A percentile compares a stretch with the other conserved stretches of the same genome.
Conservation (phyloP, 441 rosid genomes). For the Corymbia citriodora region DNA sequence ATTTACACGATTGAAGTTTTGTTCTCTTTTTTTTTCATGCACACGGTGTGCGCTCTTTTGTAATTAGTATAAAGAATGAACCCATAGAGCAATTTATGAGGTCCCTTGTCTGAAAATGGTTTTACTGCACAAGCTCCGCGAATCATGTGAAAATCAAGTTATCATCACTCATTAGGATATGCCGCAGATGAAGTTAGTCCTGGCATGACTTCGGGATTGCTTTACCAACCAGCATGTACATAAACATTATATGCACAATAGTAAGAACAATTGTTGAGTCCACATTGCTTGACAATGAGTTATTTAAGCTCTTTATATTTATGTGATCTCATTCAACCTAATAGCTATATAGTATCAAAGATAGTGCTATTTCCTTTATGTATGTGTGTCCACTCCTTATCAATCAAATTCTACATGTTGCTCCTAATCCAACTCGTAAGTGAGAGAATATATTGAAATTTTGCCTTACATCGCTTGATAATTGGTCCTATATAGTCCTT, state of each 20-base stretch:
- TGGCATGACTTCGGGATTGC: background rate
- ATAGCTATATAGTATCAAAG: too few relatives aligned
- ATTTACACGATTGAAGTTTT: background rate
- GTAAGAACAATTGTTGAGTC: too few relatives aligned
- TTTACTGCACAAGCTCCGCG: too few relatives aligned
- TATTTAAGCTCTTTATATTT: background rate
- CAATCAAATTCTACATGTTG: too few relatives aligned
- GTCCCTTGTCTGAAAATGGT: background rate
- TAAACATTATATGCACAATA: background rate
- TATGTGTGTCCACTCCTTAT: background rate
- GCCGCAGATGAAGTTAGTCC: too few relatives aligned
- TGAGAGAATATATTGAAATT: too few relatives aligned
- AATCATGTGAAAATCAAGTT: too few relatives aligned
- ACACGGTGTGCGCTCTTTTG: background rate
- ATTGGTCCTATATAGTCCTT: too few relatives aligned
- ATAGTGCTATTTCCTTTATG: background rate
- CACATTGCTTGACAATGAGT: too few relatives aligned
- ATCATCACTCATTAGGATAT: too few relatives aligned
- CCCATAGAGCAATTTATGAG: background rate
- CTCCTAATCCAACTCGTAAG: rapidly evolving
- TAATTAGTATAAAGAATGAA: background rate
- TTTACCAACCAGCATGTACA: background rate
- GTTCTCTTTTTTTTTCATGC: background rate
- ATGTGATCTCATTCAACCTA: too few relatives aligned
- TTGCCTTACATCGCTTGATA: rapidly evolving